Conservation (phyloP, 2,329 filamentous ascomycete genomes). For the Sclerotinia glacialis region DNA sequence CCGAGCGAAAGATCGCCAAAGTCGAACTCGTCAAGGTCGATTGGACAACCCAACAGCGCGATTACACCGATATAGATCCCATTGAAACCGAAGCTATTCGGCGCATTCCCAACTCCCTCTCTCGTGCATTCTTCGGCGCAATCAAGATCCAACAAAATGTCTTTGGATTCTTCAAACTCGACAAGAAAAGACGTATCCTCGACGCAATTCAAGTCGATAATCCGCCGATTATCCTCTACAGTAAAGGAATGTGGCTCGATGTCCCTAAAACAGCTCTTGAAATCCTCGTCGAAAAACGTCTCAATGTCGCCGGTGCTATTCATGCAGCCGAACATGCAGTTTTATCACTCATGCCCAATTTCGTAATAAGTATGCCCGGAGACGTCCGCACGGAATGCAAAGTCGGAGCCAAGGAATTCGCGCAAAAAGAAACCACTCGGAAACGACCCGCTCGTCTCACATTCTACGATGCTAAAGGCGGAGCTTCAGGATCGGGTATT, state of each 20-base stretch:
- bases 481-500: constrained; percentile 77
- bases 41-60: constrained; percentile 90
- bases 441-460: constrained; percentile 86
- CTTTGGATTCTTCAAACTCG: constrained; percentile 97
- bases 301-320: constrained; percentile 86
- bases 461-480: constrained; percentile 94
- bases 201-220: constrained; percentile 94
- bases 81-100: constrained; percentile 87
- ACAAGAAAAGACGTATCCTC: constrained; percentile 77
- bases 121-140: constrained; percentile 76
- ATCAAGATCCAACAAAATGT: constrained; percentile 87
- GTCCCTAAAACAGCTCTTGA: constrained; percentile 76
- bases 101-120: constrained; percentile 59
- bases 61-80: constrained; percentile 92
- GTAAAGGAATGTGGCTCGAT: constrained; percentile 94
- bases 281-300: constrained; percentile 66
- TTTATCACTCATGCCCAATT: constrained; percentile 82
- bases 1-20: constrained; percentile 76
- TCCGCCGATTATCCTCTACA: constrained; percentile 79
- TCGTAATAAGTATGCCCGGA: constrained; percentile 83
- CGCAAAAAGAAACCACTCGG: constrained; percentile 62
- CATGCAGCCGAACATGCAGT: constrained; percentile 94
- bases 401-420: constrained; percentile 81
- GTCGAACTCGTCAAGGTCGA: constrained; percentile 89
- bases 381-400: constrained; percentile 97